Conservation (phyloP, 106 monocot species). For the Agapanthus africanus region DNA sequence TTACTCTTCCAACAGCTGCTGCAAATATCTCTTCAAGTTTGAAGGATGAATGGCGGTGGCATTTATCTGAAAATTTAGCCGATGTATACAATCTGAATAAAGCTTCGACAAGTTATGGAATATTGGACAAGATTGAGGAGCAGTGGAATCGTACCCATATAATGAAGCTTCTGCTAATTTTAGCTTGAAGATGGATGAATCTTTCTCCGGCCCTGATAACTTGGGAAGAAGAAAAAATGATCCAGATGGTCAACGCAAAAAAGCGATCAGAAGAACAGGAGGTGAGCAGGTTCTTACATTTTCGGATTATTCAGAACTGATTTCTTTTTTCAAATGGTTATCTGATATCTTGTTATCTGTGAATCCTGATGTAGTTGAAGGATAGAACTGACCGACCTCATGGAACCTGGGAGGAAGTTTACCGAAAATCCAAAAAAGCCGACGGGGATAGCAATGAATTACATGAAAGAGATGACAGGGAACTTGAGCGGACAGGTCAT, state of each 20-base stretch:
- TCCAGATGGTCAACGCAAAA: constrained; percentile 36
- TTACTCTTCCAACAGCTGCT: constrained; percentile 37
- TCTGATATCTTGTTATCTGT: constrained; percentile 16
- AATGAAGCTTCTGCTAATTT: constrained; percentile 21
- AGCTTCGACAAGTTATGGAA: constrained; percentile 14
- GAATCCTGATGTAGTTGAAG: constrained; percentile 61
- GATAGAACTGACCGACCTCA: constrained; percentile 65
- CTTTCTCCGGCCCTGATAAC: constrained; percentile 45
- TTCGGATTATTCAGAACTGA: constrained; percentile 4
- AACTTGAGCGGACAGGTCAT: constrained; percentile 95
- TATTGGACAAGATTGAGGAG: constrained; percentile 57
- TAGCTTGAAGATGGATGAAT: constrained; percentile 34
- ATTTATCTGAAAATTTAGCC: constrained; percentile 41
- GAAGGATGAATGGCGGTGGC: constrained; percentile 77
- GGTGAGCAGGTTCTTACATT: constrained; percentile 32
- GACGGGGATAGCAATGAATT: constrained; percentile 75
- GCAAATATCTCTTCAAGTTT: constrained; percentile 41
- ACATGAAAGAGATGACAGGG: constrained; percentile 85
- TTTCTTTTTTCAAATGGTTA: constrained; percentile 10
- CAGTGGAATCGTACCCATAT: constrained; percentile 41
- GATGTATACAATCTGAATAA: constrained; percentile 15
- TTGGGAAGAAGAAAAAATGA: constrained; percentile 67
- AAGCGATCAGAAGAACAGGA: constrained; percentile 79
- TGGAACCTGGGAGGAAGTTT: constrained; percentile 98
- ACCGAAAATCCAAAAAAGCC: constrained; percentile 67